phyloP scores from a whole-genome alignment of 495 filamentous ascomycete genomes.

The Penicillium roqueforti region DNA sequence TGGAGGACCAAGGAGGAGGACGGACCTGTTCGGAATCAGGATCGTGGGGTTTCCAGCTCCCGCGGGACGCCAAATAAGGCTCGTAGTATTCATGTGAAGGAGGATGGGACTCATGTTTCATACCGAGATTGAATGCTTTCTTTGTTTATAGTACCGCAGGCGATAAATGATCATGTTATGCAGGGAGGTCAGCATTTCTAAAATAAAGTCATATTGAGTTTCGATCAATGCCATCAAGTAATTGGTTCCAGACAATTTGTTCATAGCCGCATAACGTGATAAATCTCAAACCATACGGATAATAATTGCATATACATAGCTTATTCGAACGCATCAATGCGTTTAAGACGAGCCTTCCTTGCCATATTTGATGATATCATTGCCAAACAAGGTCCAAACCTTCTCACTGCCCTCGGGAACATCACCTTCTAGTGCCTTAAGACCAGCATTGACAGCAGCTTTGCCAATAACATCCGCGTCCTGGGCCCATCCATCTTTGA shows the following conservation, averaged over 20 bases:
- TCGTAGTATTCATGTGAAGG: conserved; percentile 30
- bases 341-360: conserved; percentile 17
- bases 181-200: neutral
- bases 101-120: conserved; percentile 31
- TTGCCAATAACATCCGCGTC: conserved; percentile 70
- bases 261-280: neutral
- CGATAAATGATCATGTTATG: neutral
- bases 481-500: conserved; percentile 67
- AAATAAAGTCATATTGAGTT: neutral
- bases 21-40: conserved; percentile 41
- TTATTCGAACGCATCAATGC: neutral
- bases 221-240: neutral
- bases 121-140: conserved; percentile 7
- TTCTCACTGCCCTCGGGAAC: conserved; percentile 42
- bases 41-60: conserved; percentile 40
- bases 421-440: conserved; percentile 47
- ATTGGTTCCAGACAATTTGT: no score
- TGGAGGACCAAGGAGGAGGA: conserved; percentile 44
- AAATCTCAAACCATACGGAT: neutral
- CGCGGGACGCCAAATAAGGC: conserved; percentile 46
- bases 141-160: neutral
- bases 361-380: conserved; percentile 36
- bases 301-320: neutral
- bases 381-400: conserved; percentile 38
- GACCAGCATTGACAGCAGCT: conserved; percentile 58